Percentiles rank a stretch among this genome's conserved stretches.
Evolutionary conservation across 169 alveolate genomes (phyloP).

Genomic region (Eimeria zaria): DNA sequence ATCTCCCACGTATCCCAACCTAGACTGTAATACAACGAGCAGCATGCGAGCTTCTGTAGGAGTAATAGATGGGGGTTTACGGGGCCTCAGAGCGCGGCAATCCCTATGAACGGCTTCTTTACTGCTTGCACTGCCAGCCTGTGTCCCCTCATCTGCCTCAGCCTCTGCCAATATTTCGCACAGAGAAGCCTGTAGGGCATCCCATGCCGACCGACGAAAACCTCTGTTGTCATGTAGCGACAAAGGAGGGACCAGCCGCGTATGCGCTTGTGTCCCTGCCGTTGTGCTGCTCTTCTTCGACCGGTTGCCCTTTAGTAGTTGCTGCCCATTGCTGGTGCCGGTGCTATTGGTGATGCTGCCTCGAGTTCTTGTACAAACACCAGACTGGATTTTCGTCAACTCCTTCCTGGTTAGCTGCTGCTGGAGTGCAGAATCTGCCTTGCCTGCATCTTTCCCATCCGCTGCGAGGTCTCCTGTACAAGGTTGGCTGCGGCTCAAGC

Average conservation of each 20-base stretch:
- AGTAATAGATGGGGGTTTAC: slow-evolving; percentile 26
- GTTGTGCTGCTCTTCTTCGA: slow-evolving; percentile 62
- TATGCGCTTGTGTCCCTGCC: slow-evolving; percentile 39
- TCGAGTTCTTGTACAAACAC: slow-evolving; percentile 55
- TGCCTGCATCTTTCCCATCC: background rate
- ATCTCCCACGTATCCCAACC: slow-evolving; percentile 84
- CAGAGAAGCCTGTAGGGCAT: slow-evolving; percentile 33
- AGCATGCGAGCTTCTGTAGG: slow-evolving; percentile 81
- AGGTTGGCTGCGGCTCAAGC: slow-evolving; percentile 1
- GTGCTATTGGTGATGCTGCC: slow-evolving; percentile 16
- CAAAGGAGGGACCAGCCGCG: slow-evolving; percentile 78
- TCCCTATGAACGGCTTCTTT: slow-evolving; percentile 16
- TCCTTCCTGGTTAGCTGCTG: slow-evolving; percentile 41
- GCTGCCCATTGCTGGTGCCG: slow-evolving; percentile 57
- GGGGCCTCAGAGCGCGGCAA: slow-evolving; percentile 27
- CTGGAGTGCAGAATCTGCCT: background rate
- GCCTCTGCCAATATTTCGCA: slow-evolving; percentile 81
- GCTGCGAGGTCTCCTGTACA: background rate
- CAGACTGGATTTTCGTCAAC: background rate
- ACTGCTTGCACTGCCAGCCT: slow-evolving; percentile 7
- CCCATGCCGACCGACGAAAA: slow-evolving; percentile 84
- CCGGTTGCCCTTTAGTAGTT: slow-evolving; percentile 41
- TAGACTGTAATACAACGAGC: slow-evolving; percentile 77
- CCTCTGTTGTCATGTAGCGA: slow-evolving; percentile 68
- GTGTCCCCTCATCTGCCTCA: slow-evolving; percentile 13